Conservation (phyloP, 129 eudicot genomes). For the Heracleum sosnowskyi region DNA sequence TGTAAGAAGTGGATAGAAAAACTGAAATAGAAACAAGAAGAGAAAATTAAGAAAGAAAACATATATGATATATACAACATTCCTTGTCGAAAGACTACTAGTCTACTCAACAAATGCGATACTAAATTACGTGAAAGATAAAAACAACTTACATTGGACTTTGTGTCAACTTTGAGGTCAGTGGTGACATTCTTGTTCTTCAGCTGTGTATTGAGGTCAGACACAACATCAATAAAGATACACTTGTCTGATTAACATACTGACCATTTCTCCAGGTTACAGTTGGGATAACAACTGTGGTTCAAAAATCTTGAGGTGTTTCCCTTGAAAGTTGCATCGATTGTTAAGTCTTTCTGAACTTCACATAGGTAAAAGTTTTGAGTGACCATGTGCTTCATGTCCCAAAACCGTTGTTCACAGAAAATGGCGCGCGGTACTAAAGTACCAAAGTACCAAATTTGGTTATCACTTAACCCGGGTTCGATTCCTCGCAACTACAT, state of each 20-base stretch:
- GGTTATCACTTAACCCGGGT: too few relatives aligned
- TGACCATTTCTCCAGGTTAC: conserved; percentile 91
- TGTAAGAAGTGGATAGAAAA: conserved; percentile 19
- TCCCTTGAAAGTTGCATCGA: conserved; percentile 93
- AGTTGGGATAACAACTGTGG: conserved; percentile 92
- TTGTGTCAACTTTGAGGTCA: conserved; percentile 60
- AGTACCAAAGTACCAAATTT: too few relatives aligned
- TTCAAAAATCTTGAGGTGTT: conserved; percentile 77
- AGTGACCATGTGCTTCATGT: too few relatives aligned
- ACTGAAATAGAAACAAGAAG: conserved; percentile 13
- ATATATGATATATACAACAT: background rate
- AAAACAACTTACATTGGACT: conserved; percentile 35
- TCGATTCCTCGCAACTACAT: too few relatives aligned
- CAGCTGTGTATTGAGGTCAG: conserved; percentile 51
- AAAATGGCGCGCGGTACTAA: too few relatives aligned
- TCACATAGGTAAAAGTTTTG: too few relatives aligned
- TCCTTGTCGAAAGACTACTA: background rate
- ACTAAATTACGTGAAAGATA: too few relatives aligned
- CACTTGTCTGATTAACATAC: too few relatives aligned
- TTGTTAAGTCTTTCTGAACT: too few relatives aligned
- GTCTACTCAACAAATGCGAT: too few relatives aligned
- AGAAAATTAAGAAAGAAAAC: conserved; percentile 17
- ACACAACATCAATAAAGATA: too few relatives aligned
- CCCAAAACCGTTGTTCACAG: too few relatives aligned
- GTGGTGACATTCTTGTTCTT: conserved; percentile 55